Evolutionary conservation across 2,329 filamentous ascomycete species (phyloP).

Genomic region (Trichophyton mentagrophytes): DNA sequence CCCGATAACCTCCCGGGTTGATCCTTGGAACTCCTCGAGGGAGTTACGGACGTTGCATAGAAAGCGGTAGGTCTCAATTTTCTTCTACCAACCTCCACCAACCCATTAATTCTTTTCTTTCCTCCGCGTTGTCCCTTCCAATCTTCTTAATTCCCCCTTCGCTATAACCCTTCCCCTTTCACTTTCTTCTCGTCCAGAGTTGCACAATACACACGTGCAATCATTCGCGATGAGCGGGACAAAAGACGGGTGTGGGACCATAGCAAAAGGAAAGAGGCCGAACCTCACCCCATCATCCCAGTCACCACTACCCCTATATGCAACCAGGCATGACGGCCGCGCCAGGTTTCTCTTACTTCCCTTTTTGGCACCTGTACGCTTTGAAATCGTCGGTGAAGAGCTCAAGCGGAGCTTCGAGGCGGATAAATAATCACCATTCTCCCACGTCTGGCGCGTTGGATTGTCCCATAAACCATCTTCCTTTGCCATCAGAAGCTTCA

Average conservation of each 20-base stretch:
- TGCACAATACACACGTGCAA: slow-evolving; percentile 4
- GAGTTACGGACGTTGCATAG: slow-evolving; percentile 1
- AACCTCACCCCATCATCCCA: slow-evolving; percentile 1
- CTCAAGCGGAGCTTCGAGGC: not conserved
- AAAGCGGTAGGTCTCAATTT: slow-evolving; percentile 1
- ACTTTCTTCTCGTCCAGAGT: not conserved
- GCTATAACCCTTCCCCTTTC: not conserved
- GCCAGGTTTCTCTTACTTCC: not conserved
- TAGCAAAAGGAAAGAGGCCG: slow-evolving; percentile 1
- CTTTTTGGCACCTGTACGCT: not conserved
- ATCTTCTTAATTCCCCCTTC: not conserved
- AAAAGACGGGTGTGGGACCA: not conserved
- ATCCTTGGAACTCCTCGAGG: not conserved
- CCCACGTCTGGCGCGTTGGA: not conserved
- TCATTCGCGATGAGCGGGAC: not conserved
- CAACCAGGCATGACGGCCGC: not conserved
- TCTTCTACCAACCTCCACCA: not conserved
- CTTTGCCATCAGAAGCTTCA: not conserved
- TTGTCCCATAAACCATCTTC: not conserved
- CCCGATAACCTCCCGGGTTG: slow-evolving; percentile 1
- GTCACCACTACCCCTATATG: not conserved
- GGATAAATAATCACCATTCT: not conserved
- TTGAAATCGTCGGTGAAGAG: not conserved
- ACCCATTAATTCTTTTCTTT: not conserved
- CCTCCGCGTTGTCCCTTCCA: not conserved